Evolutionary conservation across 2,329 filamentous ascomycete genomes (phyloP).

Genomic region (Monilinia laxa): DNA sequence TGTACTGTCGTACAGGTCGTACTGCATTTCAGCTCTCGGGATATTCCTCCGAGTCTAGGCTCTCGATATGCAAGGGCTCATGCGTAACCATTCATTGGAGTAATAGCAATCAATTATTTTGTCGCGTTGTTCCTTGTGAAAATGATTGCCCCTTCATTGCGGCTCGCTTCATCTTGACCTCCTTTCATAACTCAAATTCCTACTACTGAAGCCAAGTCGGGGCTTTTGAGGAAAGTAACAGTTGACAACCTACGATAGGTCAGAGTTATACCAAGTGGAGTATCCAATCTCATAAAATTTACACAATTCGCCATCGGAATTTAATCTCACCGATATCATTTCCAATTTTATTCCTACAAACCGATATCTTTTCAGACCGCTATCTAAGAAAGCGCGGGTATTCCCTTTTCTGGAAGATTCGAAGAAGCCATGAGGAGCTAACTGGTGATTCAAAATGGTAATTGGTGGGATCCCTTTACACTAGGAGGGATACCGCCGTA

Average conservation of each 20-base stretch:
- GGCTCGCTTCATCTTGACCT: slow-evolving; percentile 7
- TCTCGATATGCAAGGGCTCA: neutral
- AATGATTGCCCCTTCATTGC: neutral
- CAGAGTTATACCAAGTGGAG: slow-evolving; percentile 1
- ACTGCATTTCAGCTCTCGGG: neutral
- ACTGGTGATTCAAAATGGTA: neutral
- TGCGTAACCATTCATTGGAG: neutral
- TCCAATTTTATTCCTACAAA: neutral
- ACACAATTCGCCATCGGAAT: slow-evolving; percentile 6
- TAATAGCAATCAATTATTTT: neutral
- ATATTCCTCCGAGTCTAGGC: neutral
- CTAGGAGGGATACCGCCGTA: slow-evolving; percentile 15
- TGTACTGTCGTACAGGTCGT: neutral
- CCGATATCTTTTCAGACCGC: slow-evolving; percentile 10
- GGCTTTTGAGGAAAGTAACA: neutral
- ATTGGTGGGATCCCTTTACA: slow-evolving; percentile 1
- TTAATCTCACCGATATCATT: neutral
- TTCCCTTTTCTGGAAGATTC: slow-evolving; percentile 18
- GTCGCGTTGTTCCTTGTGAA: neutral
- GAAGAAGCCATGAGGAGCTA: slow-evolving; percentile 3
- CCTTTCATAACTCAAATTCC: neutral
- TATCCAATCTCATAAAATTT: slow-evolving; percentile 1
- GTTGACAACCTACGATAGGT: neutral
- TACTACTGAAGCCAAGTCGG: neutral
- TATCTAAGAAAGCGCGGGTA: slow-evolving; percentile 4